Conservation (phyloP, 108 stramenopile species). For the Aureococcus anophagefferens region DNA sequence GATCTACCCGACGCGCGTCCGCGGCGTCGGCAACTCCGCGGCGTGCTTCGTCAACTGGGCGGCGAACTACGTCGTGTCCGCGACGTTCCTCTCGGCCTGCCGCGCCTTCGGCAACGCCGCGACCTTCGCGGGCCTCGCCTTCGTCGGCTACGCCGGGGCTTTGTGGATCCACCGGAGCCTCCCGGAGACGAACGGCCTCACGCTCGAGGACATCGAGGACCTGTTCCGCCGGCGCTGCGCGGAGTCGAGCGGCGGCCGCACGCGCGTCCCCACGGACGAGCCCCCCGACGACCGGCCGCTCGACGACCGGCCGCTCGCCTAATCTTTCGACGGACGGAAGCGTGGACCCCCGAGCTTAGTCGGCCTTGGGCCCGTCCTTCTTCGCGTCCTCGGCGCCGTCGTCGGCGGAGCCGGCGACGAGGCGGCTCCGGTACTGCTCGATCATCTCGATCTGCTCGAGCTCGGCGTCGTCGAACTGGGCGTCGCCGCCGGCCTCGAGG, state of each 20-base stretch:
- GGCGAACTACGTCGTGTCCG: slow-evolving; percentile 56
- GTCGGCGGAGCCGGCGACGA: background rate
- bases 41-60: slow-evolving; percentile 67
- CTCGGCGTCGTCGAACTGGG: background rate
- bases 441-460: slow-evolving; percentile 1
- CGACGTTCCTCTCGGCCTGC: slow-evolving; percentile 47
- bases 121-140: slow-evolving; percentile 41
- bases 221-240: slow-evolving; percentile 36
- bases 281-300: too few relatives aligned
- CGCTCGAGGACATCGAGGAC: slow-evolving; percentile 63
- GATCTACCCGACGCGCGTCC: slow-evolving; percentile 60
- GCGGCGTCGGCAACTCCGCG: slow-evolving; percentile 51
- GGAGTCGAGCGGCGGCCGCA: too few relatives aligned
- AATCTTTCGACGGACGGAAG: too few relatives aligned
- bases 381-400: background rate
- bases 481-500: background rate
- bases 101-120: slow-evolving; percentile 71
- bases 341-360: too few relatives aligned
- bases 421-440: background rate
- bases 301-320: too few relatives aligned
- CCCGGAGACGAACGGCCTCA: slow-evolving; percentile 72
- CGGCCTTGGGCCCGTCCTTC: too few relatives aligned
- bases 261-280: too few relatives aligned
- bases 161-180: slow-evolving; percentile 45
- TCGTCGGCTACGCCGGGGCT: background rate